These are phyloP conservation scores for Oryza officinalis DNA, from an alignment of 176 grass and related monocot species.

Conservation along the genomic window DNA sequence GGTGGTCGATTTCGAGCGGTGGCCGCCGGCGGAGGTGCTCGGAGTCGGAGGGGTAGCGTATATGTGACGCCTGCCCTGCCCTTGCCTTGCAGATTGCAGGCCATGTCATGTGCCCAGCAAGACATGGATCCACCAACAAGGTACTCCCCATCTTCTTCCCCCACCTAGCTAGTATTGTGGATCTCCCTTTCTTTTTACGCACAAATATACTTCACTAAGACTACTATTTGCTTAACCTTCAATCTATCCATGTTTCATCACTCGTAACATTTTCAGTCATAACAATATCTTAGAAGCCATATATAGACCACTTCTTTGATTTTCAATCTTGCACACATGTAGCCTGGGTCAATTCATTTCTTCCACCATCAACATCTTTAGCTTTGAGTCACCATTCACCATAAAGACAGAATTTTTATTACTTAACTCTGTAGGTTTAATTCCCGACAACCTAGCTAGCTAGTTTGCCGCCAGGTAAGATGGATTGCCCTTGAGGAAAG, in stretches of 20 bases:
- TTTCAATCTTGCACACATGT: not conserved
- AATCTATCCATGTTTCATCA: not conserved
- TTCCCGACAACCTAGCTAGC: not conserved
- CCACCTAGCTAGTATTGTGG: too few relatives aligned
- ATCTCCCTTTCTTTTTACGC: not conserved
- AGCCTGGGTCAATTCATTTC: not conserved
- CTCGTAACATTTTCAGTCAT: not conserved
- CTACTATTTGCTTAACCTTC: conserved; percentile 5
- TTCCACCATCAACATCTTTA: not conserved
- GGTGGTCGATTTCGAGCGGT: not conserved
- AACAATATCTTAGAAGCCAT: not conserved
- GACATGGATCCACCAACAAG: not conserved
- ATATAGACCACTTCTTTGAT: not conserved
- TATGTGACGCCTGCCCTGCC: not conserved
- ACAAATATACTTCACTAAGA: too few relatives aligned
- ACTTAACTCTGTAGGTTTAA: conserved; percentile 5
- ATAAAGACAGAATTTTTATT: not conserved
- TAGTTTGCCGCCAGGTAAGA: not conserved
- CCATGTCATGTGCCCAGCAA: not conserved
- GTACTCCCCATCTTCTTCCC: not conserved
- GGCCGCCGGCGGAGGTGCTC: not conserved
- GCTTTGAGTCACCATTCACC: not conserved
- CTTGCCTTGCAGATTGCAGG: not conserved
- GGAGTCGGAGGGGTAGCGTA: not conserved
- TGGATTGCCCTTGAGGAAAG: not conserved